Conservation (phyloP, 164 flowering plant species). For the Chimonanthus praecox region DNA sequence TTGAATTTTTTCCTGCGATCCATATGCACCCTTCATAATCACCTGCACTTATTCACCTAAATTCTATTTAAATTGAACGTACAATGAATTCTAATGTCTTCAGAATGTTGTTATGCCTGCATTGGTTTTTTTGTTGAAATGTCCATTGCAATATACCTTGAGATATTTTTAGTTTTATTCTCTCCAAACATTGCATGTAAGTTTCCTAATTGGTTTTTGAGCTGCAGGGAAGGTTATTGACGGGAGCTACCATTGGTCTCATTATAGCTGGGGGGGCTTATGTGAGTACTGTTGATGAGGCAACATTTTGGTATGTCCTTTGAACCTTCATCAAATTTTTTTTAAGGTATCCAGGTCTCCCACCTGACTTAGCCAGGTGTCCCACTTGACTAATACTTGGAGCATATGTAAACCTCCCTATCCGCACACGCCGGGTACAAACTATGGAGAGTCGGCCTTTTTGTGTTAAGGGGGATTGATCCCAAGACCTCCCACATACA, state of each 20-base stretch:
- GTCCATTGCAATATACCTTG: not conserved
- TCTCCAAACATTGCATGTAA: not conserved
- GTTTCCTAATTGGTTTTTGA: constrained; percentile 3
- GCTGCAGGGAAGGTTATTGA: constrained; percentile 73
- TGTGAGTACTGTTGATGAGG: constrained; percentile 96
- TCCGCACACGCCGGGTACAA: no score
- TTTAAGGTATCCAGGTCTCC: not conserved
- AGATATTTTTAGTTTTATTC: not conserved
- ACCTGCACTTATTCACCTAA: no score
- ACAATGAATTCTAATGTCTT: not conserved
- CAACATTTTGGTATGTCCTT: constrained; percentile 82
- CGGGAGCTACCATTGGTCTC: constrained; percentile 75
- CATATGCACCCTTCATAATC: no score
- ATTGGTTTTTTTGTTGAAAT: not conserved
- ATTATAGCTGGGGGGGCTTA: constrained; percentile 92
- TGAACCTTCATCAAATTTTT: constrained; percentile 2
- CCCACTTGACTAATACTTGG: no score
- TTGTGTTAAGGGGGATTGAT: no score
- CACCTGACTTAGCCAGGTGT: no score
- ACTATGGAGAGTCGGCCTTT: no score
- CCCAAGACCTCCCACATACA: no score
- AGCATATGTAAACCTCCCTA: no score
- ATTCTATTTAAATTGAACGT: not conserved
- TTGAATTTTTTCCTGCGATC: no score
- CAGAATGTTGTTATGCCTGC: not conserved